Evolutionary conservation across 345 rosid genomes (phyloP), one percentile per base, ranked within the genome.

Genomic region (Camelina hispida): DNA sequence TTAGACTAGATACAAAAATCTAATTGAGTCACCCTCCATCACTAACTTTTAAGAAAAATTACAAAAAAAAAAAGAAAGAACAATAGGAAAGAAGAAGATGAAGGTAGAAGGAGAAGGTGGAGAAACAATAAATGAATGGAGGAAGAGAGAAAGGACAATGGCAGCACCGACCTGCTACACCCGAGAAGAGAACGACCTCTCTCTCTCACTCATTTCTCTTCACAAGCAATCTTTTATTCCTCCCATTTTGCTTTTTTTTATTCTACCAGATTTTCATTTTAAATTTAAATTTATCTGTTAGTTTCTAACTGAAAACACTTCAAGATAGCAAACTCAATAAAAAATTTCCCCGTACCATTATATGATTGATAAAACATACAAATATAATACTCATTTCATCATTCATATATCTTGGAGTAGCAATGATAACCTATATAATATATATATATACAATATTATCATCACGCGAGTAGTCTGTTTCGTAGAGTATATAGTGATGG

Each of bases 151-250:
- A 77, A 77, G 80, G 76, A 70, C 76, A 69, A 77, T 30, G 71
- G 80, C 76, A 77, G 80, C 76, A 77, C 80, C 80, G 80, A 71
- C 80, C 76, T 56, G 76, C 76, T 64, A 61, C 72, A 56, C 76
- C 54, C 63, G 80, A 77, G 76, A 77, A 70, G 80, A 77, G 76
- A 77, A 71, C 76, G 76, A 77, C 80, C 67, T 57, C 61, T 71
- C 80, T 34, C 37, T 34, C 61, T 64, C 80, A 56, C 76, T 71
- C 66, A 37, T 71, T 71, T 57, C 54, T 47, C 54, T 77, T 71
- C 76, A 77, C 72, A 55, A 77, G 53, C 54, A 23, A 46, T 71
- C 66, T 28, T 62, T 62, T 62, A 18, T 48, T 38, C 57, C 57
- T 28, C 63, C 28, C 5, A 56, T 35, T 60, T 55, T 50, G 28